Conservation (phyloP, 2,329 filamentous ascomycete genomes). For the Pseudofabraea citricarpa region DNA sequence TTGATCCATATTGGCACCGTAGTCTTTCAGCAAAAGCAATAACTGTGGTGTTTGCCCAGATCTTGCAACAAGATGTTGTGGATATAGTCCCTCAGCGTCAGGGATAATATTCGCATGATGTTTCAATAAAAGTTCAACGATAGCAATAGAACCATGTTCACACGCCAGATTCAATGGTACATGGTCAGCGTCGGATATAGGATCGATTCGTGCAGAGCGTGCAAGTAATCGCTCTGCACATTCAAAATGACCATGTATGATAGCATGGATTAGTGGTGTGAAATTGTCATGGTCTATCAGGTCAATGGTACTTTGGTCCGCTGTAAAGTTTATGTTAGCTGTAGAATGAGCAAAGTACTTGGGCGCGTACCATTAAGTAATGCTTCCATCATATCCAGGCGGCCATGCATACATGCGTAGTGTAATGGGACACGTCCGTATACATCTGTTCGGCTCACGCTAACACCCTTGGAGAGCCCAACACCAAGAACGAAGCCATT, state of each 20-base stretch:
- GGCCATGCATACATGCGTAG: slow-evolving; percentile 93
- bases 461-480: slow-evolving; percentile 70
- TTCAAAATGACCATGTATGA: slow-evolving; percentile 77
- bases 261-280: slow-evolving; percentile 90
- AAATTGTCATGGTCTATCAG: slow-evolving; percentile 95
- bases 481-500: slow-evolving; percentile 72
- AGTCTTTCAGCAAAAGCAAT: slow-evolving; percentile 73
- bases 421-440: slow-evolving; percentile 92
- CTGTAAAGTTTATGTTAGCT: slow-evolving; percentile 30
- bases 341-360: background rate
- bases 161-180: slow-evolving; percentile 93
- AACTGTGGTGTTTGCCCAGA: slow-evolving; percentile 79
- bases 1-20: slow-evolving; percentile 87
- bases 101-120: slow-evolving; percentile 79
- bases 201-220: slow-evolving; percentile 79
- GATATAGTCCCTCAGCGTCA: slow-evolving; percentile 92
- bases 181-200: slow-evolving; percentile 81
- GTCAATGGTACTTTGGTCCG: slow-evolving; percentile 72
- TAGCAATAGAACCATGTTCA: slow-evolving; percentile 81
- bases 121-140: slow-evolving; percentile 79
- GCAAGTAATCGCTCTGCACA: slow-evolving; percentile 77
- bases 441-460: slow-evolving; percentile 78
- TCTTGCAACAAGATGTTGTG: slow-evolving; percentile 92
- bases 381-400: slow-evolving; percentile 74
- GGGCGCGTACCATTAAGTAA: slow-evolving; percentile 55